Evolutionary conservation across 2,329 filamentous ascomycete genomes (phyloP), one percentile per base, ranked within the genome.

Genomic region (Harringtonia lauricola): DNA sequence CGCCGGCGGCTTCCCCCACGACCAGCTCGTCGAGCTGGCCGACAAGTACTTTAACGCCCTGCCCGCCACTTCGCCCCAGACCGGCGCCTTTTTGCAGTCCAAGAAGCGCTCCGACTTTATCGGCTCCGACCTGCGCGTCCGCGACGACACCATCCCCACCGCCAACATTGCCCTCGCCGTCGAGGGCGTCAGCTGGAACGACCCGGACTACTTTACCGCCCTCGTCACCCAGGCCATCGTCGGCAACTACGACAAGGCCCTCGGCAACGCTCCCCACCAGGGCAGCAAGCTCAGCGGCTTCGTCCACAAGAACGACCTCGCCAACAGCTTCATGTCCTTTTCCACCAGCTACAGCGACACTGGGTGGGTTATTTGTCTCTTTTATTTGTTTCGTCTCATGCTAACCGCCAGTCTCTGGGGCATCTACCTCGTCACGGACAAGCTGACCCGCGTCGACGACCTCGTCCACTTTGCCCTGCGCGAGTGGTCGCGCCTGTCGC

Each of bases 271-370:
- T 48, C 83, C 89, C 53, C 92, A 95, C 74, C 83, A 95, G 62
- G 92, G 94, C 59, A 95, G 88, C 85, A 95, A 94, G 78, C 86
- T 98, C 58, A 95, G 87, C 74, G 81, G 83, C 53, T 87, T 92
- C 59, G 83, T 98, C 55, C 86, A 94, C 76, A 82, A 94, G 70
- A 80, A 96, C 71, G 83, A 89, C 65, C 79, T 98, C 50, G 92
- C 92, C 67, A 98, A 95, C 75, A 95, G 89, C 79, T 98, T 95
- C 78, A 98, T 98, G 94, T 94, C 86, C 74, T 98, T 98, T 74
- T 95, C 89, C 54, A 98, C 92, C 55, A 95, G 87, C 76, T 98
- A 98, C 73, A 96, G 89, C 62, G 92, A 98, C 67, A 98, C 92
- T 64, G 92, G 89, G 88, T 95, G 79, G 67, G 81, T 64, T 41